phyloP scores from a whole-genome alignment of 2,329 filamentous ascomycete genomes.

The Colletotrichum sp. region DNA sequence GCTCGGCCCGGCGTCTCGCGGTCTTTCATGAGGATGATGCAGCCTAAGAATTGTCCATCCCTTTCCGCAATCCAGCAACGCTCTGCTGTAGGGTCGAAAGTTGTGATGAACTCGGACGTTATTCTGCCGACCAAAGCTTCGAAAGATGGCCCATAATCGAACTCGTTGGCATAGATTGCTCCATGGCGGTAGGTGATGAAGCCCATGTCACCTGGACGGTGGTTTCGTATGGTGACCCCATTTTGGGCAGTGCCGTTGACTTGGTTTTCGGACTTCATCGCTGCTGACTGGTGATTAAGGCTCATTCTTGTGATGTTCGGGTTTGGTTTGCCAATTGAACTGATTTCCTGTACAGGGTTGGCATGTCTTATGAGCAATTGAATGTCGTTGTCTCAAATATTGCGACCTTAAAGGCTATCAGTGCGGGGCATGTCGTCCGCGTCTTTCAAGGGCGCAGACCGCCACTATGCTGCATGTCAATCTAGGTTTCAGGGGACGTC shows the following conservation, averaged over 20 bases:
- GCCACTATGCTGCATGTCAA: background rate
- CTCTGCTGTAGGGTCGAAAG: conserved; percentile 26
- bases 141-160: conserved; percentile 22
- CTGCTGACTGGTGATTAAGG: background rate
- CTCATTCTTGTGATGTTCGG: too few species aligned
- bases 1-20: conserved; percentile 14
- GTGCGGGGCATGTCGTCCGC: background rate
- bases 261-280: background rate
- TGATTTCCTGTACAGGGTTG: background rate
- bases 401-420: background rate
- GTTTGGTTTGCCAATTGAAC: background rate
- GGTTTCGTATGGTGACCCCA: conserved; percentile 10
- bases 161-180: conserved; percentile 24
- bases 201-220: conserved; percentile 28
- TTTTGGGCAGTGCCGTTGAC: background rate
- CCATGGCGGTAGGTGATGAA: conserved; percentile 29
- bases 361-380: background rate
- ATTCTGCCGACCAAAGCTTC: conserved; percentile 27
- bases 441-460: background rate
- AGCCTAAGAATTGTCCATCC: conserved; percentile 27
- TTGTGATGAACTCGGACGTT: conserved; percentile 28
- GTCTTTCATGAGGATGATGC: conserved; percentile 27
- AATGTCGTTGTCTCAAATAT: background rate
- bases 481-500: background rate
- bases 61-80: conserved; percentile 32